Evolutionary conservation across 2,329 filamentous ascomycete species (phyloP).

Genomic region (Cordyceps pruinosa): DNA sequence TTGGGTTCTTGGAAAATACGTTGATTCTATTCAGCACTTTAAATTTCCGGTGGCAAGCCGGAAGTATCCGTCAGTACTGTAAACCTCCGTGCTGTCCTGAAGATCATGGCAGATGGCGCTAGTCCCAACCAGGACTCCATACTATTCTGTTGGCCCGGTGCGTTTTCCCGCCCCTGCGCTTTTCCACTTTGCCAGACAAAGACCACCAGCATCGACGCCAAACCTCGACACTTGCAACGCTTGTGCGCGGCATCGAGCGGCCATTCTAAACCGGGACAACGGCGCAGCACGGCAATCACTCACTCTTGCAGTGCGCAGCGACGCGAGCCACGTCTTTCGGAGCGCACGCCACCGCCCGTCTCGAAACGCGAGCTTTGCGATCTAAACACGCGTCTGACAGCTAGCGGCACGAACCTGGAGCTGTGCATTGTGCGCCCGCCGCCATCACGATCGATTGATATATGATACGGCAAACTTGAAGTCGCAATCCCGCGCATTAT

Average conservation of each 20-base stretch:
- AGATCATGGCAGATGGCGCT: neutral
- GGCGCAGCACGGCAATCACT: neutral
- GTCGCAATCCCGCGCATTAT: neutral
- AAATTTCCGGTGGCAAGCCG: too few species aligned
- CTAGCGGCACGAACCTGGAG: neutral
- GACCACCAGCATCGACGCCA: conserved; percentile 9
- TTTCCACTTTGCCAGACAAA: conserved; percentile 6
- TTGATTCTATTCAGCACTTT: too few species aligned
- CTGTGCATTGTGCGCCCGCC: conserved; percentile 2
- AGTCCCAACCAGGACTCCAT: conserved; percentile 1
- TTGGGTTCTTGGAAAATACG: too few species aligned
- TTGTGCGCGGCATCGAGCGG: neutral
- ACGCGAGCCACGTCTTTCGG: neutral
- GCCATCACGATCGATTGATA: neutral
- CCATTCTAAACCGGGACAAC: neutral
- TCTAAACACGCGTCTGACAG: conserved; percentile 5
- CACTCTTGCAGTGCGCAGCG: neutral
- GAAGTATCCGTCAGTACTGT: too few species aligned
- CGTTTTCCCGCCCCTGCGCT: conserved; percentile 10
- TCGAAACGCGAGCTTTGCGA: conserved; percentile 2
- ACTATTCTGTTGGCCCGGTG: conserved; percentile 7
- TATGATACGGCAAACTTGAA: neutral
- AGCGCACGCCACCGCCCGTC: neutral
- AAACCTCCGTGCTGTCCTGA: too few species aligned
- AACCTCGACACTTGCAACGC: neutral